Base-by-base conservation (phyloP, 2,329 filamentous ascomycete species). In the Stachybotrys chartarum region DNA sequence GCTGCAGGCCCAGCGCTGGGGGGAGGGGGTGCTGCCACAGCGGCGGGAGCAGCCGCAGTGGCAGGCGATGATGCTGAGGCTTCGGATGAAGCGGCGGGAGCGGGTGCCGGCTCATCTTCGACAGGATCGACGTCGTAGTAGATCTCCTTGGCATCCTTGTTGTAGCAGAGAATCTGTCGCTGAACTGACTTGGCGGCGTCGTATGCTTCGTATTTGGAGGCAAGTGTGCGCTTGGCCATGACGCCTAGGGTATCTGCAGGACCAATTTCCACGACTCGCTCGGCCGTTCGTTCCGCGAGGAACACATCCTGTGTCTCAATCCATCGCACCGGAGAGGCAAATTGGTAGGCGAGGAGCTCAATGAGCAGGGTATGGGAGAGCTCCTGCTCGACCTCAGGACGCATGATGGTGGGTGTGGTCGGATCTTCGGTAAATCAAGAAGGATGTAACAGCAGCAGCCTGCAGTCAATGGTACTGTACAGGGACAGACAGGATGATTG, bases 231-330 rank as follows among this genome's bases (percentile, higher is more conserved):
- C 80, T 92, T 95, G 61, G 94, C 94, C 94, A 99, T 99, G 56
- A 91, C 92, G 70, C 93, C 93, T 42, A 99, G 84, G 30, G 94
- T 99, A 75, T 99, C 93, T 66, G 93, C 92, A 30, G 94, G 94
- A 71, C 94, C 94, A 65, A 99, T 88, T 75, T 99, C 94, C 66
- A 99, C 94, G 69, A 99, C 95, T 70, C 94, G 87, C 82, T 99
- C 94, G 52, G 94, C 95, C 53, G 86, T 88, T 78, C 96, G 94
- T 75, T 97, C 91, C 61, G 88, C 93, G 65, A 99, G 88, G 69
- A 99, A 94, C 66, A 99, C 94, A 93, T 99, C 94, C 78, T 99
- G 94, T 55, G 94, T 99, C 78, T 99, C 94, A 75, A 99, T 99
- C 94, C 94, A 99, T 86, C 94, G 87, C 66, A 99, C 94, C 52